Base-by-base conservation (phyloP, 768 basidiomycete species). In the Rhodocollybia butyracea region DNA sequence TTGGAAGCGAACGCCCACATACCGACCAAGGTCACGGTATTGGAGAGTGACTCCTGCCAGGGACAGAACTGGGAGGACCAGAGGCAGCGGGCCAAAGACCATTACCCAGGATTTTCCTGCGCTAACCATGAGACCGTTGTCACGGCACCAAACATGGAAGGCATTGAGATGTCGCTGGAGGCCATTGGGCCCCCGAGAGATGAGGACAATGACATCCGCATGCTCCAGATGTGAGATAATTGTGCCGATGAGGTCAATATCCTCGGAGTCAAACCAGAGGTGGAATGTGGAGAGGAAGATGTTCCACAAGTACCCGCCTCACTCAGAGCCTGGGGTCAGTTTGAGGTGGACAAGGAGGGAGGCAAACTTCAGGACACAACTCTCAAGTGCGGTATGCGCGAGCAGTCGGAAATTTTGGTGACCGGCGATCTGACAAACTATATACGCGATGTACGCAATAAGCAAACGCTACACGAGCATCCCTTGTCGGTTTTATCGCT, bases 181-280 rank as follows among this genome's bases (percentile, higher is more conserved):
- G 10, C 58, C 62, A 13, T 12, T n/a, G 12, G 40, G 24, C 4
- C 60, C 57, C 10, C 43, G 50, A 36, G 60, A 60, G 22, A 61
- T 19, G 6, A 64, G 42, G 32, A 56, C 57, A 24, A 64, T 51
- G 45, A 63, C 62, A 30, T 63, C 64, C 2, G 63, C 64, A 45
- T 66, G 64, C 48, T 64, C 63, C 17, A 64, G 58, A 27, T 64
- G 64, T 13, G 63, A 59, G n/a, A 62, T 38, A 10, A 24, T 24
- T 1, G n/a, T n/a, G 5, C 51, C 55, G 15, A 39, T 31, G 13
- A 65, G 57, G 10, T 15, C 27, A 19, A 60, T 36, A 41, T 65
- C 63, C 36, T 45, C 57, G 6, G 31, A 1, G 36, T 62, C 40
- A 5, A 5, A 12, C 8, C 19, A 5, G 3, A 55, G 13, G 3